Percentiles rank a stretch among this genome's conserved stretches.
These are phyloP conservation scores for Lepidopterella palustris DNA, from an alignment of 495 filamentous ascomycete genomes.

Conservation along the genomic window DNA sequence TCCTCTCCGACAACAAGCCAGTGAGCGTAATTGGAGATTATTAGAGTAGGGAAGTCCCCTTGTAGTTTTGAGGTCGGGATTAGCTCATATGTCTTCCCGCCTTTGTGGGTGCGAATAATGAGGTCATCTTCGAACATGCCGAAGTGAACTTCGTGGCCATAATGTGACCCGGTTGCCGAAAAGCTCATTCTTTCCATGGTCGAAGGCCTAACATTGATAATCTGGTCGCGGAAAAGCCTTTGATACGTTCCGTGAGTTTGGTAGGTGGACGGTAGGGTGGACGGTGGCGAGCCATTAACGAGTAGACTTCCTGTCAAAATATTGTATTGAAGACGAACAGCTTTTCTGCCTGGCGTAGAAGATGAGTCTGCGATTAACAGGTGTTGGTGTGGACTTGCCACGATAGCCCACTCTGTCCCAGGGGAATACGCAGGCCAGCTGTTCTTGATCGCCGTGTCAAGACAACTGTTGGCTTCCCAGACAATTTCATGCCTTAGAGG, in stretches of 20 bases:
- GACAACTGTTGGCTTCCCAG: neutral
- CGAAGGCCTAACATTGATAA: slow-evolving; percentile 39
- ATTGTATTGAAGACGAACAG: slow-evolving; percentile 41
- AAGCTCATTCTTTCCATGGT: slow-evolving; percentile 43
- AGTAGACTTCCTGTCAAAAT: slow-evolving; percentile 49
- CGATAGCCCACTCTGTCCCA: neutral
- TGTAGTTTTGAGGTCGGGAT: slow-evolving; percentile 40
- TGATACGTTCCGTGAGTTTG: slow-evolving; percentile 37
- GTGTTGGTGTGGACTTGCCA: neutral
- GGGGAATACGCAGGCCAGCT: neutral
- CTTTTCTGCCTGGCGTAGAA: neutral
- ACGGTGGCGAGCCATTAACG: slow-evolving; percentile 48
- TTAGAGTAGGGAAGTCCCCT: slow-evolving; percentile 41
- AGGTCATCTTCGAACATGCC: slow-evolving; percentile 30
- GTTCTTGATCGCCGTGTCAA: neutral
- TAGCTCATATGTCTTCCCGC: slow-evolving; percentile 36
- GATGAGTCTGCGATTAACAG: neutral
- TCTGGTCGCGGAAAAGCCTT: slow-evolving; percentile 40
- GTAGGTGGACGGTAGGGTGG: slow-evolving; percentile 44
- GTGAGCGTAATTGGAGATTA: slow-evolving; percentile 47
- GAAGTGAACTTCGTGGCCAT: slow-evolving; percentile 39
- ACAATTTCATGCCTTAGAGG: neutral
- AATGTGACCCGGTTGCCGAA: slow-evolving; percentile 27
- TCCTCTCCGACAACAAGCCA: slow-evolving; percentile 48
- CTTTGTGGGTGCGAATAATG: slow-evolving; percentile 19